Base-by-base conservation (phyloP, 73 alveolate genomes). In the Tetrahymena borealis region DNA sequence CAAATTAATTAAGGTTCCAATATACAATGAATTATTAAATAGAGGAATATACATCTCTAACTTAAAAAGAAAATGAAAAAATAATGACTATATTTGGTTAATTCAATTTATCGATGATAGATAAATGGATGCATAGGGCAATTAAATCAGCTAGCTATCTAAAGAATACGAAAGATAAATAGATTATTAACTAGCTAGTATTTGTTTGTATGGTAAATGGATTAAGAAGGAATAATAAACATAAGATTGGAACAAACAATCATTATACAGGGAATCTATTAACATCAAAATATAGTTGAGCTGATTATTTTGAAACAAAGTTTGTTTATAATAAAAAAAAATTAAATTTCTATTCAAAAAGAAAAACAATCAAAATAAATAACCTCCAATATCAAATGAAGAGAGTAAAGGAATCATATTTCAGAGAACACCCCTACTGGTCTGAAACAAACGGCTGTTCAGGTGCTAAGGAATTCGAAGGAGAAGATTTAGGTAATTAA, bases 351-450 rank as follows among this genome's bases (percentile, higher is more conserved):
- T 60, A 60, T 60, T 60, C 28, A 60, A 60, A 60, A 60, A 35
- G 28, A 60, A 60, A 60, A 60, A 28, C 28, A 60, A 60, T 60
- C 28, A 60, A 60, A 24, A 15, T 24, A 18, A 3, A 41, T 18
- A 0, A 24, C 85, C n/a, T 60, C 85, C 37, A 60, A 20, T 60
- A 24, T 60, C n/a, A 60, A 60, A 60, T 60, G 85, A 60, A 60
- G 85, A 60, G 85, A 60, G 85, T 60, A 60, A 60, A 60, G 85
- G 85, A 60, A 60, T 60, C 85, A 60, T 60, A 60, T 60, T 60
- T 60, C 85, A 60, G 85, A 60, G 85, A 60, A 60, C 85, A 60
- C 32, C 85, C 85, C 13, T 35, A 60, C 85, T 60, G 85, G 85
- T 60, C 85, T 60, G 85, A 60, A n/a, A n/a, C 28, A 13, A 60